These are phyloP conservation scores for Apiotrichum sp. DNA, from an alignment of 1,284 basidiomycete species.

Conservation along the genomic window DNA sequence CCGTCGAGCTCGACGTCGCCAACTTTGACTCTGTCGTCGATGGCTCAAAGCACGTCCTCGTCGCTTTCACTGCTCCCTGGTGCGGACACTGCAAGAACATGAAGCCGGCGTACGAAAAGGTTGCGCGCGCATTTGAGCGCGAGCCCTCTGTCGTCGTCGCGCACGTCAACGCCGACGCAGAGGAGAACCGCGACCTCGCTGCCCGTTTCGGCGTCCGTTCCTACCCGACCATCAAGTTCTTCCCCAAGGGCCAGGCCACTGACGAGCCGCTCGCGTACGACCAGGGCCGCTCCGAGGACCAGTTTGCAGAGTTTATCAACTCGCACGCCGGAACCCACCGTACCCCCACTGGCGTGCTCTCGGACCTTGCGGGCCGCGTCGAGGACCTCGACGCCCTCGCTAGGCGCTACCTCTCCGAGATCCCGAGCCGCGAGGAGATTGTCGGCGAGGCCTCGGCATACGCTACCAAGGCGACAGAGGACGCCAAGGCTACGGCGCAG, in stretches of 20 bases:
- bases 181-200: slow-evolving; percentile 70
- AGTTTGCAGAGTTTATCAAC: slow-evolving; percentile 58
- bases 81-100: slow-evolving; percentile 49
- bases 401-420: slow-evolving; percentile 59
- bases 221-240: slow-evolving; percentile 93
- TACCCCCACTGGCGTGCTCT: slow-evolving; percentile 70
- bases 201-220: slow-evolving; percentile 64
- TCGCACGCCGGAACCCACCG: slow-evolving; percentile 82
- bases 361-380: slow-evolving; percentile 75
- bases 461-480: slow-evolving; percentile 23
- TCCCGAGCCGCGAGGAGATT: slow-evolving; percentile 55
- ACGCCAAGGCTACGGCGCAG: slow-evolving; percentile 53
- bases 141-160: slow-evolving; percentile 80
- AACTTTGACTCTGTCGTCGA: slow-evolving; percentile 73
- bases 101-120: slow-evolving; percentile 81
- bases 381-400: slow-evolving; percentile 69
- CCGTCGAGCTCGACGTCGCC: slow-evolving; percentile 60
- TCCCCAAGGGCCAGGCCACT: slow-evolving; percentile 57
- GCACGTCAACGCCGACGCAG: slow-evolving; percentile 83
- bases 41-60: slow-evolving; percentile 72
- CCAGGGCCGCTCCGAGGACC: slow-evolving; percentile 44
- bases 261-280: slow-evolving; percentile 58
- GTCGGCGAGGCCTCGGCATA: slow-evolving; percentile 53
- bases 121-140: slow-evolving; percentile 68
- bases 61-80: slow-evolving; percentile 73